Percentiles rank a stretch among this genome's conserved stretches.
Conservation (phyloP, 176 grass and related monocot genomes). For the Musa beccarii region DNA sequence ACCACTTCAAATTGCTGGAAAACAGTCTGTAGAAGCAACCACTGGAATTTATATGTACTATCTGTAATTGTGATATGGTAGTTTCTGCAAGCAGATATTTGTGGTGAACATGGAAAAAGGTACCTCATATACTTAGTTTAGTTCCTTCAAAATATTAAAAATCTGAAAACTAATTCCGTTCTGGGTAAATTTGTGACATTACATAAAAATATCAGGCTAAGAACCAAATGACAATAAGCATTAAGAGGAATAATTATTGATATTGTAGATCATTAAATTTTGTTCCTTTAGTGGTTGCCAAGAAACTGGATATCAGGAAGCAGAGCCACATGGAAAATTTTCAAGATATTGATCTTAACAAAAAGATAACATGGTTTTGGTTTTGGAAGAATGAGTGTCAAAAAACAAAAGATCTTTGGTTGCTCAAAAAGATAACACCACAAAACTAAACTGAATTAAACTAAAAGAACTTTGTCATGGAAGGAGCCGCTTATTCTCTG, state of each 20-base stretch:
- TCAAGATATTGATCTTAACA: not conserved
- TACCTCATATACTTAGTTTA: not conserved
- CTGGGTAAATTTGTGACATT: not conserved
- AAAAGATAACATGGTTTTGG: not conserved
- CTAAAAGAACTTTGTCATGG: too few relatives aligned
- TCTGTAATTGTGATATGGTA: not conserved
- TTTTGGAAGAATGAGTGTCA: too few relatives aligned
- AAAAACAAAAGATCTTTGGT: too few relatives aligned
- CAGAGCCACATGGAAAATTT: too few relatives aligned
- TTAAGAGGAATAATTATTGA: not conserved
- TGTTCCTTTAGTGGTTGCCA: too few relatives aligned
- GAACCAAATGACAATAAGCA: not conserved
- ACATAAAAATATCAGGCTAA: not conserved
- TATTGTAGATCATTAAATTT: not conserved
- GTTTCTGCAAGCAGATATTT: not conserved
- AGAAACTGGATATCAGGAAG: too few relatives aligned
- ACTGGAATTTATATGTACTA: not conserved
- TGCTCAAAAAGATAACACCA: too few relatives aligned
- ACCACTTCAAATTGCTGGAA: constrained; percentile 69
- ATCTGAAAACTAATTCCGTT: too few relatives aligned
- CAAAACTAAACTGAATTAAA: too few relatives aligned
- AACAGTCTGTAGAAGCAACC: constrained; percentile 35
- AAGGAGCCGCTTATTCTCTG: too few relatives aligned
- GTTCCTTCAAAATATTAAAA: too few relatives aligned
- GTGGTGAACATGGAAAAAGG: not conserved